Percentiles rank a stretch among this genome's conserved stretches.
Conservation (phyloP, 768 basidiomycete genomes). For the Podaxis carcinomalis region DNA sequence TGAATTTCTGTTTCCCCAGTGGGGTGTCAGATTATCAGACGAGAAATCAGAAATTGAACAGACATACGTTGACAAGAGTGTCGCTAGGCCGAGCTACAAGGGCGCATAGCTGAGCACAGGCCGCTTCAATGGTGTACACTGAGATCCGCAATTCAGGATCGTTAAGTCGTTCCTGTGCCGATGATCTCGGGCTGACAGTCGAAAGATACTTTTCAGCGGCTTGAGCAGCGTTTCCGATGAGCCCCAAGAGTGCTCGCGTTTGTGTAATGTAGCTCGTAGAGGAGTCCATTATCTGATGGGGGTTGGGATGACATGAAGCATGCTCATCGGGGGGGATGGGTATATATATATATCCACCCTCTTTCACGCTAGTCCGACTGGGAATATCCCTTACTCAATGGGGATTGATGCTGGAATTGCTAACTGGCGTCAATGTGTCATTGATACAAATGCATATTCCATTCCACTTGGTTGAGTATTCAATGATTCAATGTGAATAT, state of each 20-base stretch:
- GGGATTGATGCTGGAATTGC: too few species aligned
- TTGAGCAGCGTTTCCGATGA: constrained; percentile 17
- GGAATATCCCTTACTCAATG: background rate
- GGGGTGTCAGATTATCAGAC: background rate
- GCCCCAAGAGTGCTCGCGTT: constrained; percentile 16
- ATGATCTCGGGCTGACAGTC: constrained; percentile 7
- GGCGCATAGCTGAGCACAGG: constrained; percentile 28
- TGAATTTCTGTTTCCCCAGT: constrained; percentile 13
- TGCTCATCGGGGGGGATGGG: background rate
- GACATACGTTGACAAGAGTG: constrained; percentile 25
- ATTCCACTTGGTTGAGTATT: too few species aligned
- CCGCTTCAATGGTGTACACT: constrained; percentile 28
- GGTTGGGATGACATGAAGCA: background rate
- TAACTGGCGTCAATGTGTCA: too few species aligned
- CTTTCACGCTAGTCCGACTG: background rate
- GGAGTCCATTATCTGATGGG: background rate
- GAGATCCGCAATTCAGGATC: constrained; percentile 23
- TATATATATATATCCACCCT: background rate
- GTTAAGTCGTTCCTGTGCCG: constrained; percentile 24
- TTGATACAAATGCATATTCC: too few species aligned
- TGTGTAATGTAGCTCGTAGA: background rate
- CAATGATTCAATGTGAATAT: too few species aligned
- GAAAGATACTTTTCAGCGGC: constrained; percentile 28
- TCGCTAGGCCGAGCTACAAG: constrained; percentile 27
- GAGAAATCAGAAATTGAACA: background rate